A percentile compares a stretch with the other conserved stretches of the same genome.
phyloP scores from a whole-genome alignment of 352 stramenopile genomes.

The Phytopythium chamaehyphon region DNA sequence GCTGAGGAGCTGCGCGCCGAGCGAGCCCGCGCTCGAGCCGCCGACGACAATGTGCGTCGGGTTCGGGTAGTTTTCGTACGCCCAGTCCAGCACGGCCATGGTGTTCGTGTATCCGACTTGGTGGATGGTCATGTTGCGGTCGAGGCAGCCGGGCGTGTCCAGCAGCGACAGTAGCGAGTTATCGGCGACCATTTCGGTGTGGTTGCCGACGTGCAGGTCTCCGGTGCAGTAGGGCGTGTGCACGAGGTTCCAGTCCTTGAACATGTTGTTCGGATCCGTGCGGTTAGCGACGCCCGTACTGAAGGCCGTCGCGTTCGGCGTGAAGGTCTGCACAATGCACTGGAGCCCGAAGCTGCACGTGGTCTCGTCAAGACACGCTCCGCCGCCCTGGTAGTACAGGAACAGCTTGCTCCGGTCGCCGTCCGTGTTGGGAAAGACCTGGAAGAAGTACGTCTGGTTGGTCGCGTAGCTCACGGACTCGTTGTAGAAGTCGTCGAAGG shows the following conservation, averaged over 20 bases:
- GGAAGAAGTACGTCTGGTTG: slow-evolving; percentile 39
- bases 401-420: slow-evolving; percentile 33
- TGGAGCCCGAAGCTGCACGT: slow-evolving; percentile 39
- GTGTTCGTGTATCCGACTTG: slow-evolving; percentile 31
- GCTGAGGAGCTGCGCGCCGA: slow-evolving; percentile 20
- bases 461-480: slow-evolving; percentile 7
- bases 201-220: slow-evolving; percentile 38
- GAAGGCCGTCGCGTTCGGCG: slow-evolving; percentile 15
- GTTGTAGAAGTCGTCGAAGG: slow-evolving; percentile 25
- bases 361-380: slow-evolving; percentile 26
- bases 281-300: slow-evolving; percentile 34
- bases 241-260: slow-evolving; percentile 47
- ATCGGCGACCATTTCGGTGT: slow-evolving; percentile 2
- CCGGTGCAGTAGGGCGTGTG: slow-evolving; percentile 48
- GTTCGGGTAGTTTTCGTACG: slow-evolving; percentile 27
- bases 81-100: slow-evolving; percentile 28
- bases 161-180: slow-evolving; percentile 17
- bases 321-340: slow-evolving; percentile 32
- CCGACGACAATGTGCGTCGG: slow-evolving; percentile 20
- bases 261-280: slow-evolving; percentile 30
- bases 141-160: slow-evolving; percentile 11
- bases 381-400: slow-evolving; percentile 36
- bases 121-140: slow-evolving; percentile 22
- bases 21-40: slow-evolving; percentile 26
- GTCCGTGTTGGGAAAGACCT: slow-evolving; percentile 31